Evolutionary conservation across 805 yeast species (phyloP).

Genomic region (Torulaspora maleeae): DNA sequence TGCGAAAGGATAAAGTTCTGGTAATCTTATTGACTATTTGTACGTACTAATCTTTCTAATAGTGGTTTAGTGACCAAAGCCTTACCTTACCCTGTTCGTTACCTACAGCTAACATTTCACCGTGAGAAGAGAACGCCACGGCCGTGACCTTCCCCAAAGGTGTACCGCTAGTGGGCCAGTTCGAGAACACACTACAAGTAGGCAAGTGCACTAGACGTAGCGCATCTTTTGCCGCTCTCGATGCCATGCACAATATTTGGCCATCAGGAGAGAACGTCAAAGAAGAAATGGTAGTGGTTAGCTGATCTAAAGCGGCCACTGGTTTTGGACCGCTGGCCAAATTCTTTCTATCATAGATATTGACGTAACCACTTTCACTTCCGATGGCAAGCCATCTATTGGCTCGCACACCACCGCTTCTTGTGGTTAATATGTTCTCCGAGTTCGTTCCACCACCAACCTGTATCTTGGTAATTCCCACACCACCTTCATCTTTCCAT

Average conservation of each 20-base stretch:
- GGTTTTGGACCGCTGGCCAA: slow-evolving; percentile 41
- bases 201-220: slow-evolving; percentile 84
- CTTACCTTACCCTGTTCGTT: slow-evolving; percentile 88
- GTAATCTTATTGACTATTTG: background rate
- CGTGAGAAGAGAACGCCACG: slow-evolving; percentile 71
- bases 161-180: slow-evolving; percentile 97
- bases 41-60: slow-evolving; percentile 34
- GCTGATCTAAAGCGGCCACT: slow-evolving; percentile 62
- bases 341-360: slow-evolving; percentile 60
- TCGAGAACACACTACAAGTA: slow-evolving; percentile 74
- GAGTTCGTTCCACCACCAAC: slow-evolving; percentile 54
- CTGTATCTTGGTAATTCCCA: slow-evolving; percentile 73
- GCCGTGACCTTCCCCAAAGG: slow-evolving; percentile 92
- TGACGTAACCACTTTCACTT: slow-evolving; percentile 81
- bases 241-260: slow-evolving; percentile 79
- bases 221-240: slow-evolving; percentile 81
- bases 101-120: slow-evolving; percentile 82
- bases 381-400: slow-evolving; percentile 89
- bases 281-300: slow-evolving; percentile 74
- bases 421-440: slow-evolving; percentile 26
- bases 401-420: slow-evolving; percentile 19
- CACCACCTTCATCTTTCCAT: slow-evolving; percentile 85
- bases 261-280: slow-evolving; percentile 80
- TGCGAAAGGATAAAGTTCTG: background rate
- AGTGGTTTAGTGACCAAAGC: slow-evolving; percentile 84